These are phyloP conservation scores for Blastobotrys illinoisensis DNA, from an alignment of 1,139 yeast genomes.

Conservation along the genomic window DNA sequence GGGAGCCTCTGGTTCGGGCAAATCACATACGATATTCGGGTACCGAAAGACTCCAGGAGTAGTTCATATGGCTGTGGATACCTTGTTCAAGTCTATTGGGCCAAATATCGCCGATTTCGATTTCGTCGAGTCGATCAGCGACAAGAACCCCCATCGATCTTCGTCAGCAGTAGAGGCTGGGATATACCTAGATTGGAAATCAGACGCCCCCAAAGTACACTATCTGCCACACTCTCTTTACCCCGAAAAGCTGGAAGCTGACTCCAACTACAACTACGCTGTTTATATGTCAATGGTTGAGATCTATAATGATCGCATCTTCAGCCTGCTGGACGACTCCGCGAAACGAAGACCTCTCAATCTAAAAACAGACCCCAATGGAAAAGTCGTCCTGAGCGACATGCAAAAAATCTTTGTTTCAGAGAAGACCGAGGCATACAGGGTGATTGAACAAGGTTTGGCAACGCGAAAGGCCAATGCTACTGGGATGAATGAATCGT, in stretches of 20 bases:
- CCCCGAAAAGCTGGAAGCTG: constrained; percentile 16
- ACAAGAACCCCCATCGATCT: constrained; percentile 24
- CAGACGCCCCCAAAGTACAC: constrained; percentile 12
- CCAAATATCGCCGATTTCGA: constrained; percentile 40
- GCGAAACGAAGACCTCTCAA: constrained; percentile 20
- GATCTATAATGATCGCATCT: constrained; percentile 33
- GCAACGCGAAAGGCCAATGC: constrained; percentile 29
- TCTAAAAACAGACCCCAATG: constrained; percentile 23
- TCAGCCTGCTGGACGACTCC: constrained; percentile 25
- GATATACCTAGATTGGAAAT: constrained; percentile 28
- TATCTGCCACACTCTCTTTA: constrained; percentile 13
- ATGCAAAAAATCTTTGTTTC: constrained; percentile 28
- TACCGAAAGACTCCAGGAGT: constrained; percentile 29
- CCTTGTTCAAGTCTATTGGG: constrained; percentile 42
- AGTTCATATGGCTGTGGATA: constrained; percentile 32
- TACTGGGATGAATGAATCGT: constrained; percentile 31
- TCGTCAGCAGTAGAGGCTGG: constrained; percentile 36
- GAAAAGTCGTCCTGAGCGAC: constrained; percentile 22
- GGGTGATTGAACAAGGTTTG: constrained; percentile 28
- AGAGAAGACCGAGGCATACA: constrained; percentile 26
- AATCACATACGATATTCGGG: constrained; percentile 33
- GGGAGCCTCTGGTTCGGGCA: constrained; percentile 51
- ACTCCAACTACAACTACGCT: constrained; percentile 23
- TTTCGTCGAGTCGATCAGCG: constrained; percentile 28
- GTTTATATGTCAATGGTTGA: constrained; percentile 33